phyloP scores from a whole-genome alignment of 1,139 yeast species.

The Hanseniaspora uvarum region DNA sequence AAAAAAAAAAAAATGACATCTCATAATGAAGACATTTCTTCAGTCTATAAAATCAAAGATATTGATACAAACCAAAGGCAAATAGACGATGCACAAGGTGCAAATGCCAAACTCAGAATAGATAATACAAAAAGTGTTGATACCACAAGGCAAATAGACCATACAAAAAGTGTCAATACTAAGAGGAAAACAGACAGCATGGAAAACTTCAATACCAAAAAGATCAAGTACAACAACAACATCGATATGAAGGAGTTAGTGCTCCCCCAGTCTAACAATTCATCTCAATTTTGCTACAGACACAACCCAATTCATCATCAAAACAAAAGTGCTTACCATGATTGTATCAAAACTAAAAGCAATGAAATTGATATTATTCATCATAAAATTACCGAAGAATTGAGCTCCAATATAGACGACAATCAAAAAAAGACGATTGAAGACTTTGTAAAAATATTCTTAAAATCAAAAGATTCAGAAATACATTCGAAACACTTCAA shows the following conservation, averaged over 20 bases:
- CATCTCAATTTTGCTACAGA: slow-evolving; percentile 61
- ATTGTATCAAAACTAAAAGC: not conserved
- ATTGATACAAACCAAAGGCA: no score
- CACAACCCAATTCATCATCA: slow-evolving; percentile 69
- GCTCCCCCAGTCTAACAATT: slow-evolving; percentile 28
- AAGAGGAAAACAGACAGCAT: not conserved
- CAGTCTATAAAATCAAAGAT: not conserved
- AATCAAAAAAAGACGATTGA: slow-evolving; percentile 7
- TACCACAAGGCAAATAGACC: no score
- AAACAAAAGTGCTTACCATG: not conserved
- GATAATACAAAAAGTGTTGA: no score
- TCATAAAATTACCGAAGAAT: not conserved
- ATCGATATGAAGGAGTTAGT: slow-evolving; percentile 10
- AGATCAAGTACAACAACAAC: not conserved
- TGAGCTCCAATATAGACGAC: slow-evolving; percentile 27
- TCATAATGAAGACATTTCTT: not conserved
- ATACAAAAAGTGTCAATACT: not conserved
- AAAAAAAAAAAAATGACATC: not conserved
- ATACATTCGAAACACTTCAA: slow-evolving; percentile 54
- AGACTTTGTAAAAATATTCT: slow-evolving; percentile 33
- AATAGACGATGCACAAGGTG: no score
- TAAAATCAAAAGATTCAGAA: slow-evolving; percentile 48
- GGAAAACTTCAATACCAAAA: not conserved
- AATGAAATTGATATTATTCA: slow-evolving; percentile 1
- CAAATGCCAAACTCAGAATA: no score